phyloP scores from a whole-genome alignment of 495 filamentous ascomycete species.

The Penicillium pulvis region DNA sequence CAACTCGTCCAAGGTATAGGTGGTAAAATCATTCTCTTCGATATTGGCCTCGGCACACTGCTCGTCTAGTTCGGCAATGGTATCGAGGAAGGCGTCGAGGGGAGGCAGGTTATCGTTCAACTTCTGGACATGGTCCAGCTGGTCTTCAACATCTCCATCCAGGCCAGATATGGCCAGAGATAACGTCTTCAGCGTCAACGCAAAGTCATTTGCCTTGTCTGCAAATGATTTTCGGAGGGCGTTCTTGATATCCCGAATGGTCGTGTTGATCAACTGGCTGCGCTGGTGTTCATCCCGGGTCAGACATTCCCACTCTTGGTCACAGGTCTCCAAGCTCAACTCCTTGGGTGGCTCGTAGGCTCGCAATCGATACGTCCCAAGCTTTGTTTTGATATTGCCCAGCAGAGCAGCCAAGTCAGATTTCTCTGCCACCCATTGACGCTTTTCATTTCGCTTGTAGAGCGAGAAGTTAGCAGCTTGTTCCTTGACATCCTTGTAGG shows the following conservation, averaged over 20 bases:
- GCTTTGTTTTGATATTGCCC: slow-evolving; percentile 99
- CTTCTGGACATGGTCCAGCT: slow-evolving; percentile 78
- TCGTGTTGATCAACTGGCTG: slow-evolving; percentile 94
- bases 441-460: slow-evolving; percentile 87
- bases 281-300: slow-evolving; percentile 80
- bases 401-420: slow-evolving; percentile 88
- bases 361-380: slow-evolving; percentile 88
- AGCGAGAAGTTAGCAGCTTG: slow-evolving; percentile 77
- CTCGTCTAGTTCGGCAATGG: slow-evolving; percentile 76
- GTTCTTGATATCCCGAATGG: slow-evolving; percentile 97
- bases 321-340: slow-evolving; percentile 75
- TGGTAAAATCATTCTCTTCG: slow-evolving; percentile 98
- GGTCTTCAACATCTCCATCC: slow-evolving; percentile 94
- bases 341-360: slow-evolving; percentile 87
- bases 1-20: slow-evolving; percentile 94
- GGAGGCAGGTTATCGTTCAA: slow-evolving; percentile 81
- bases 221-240: slow-evolving; percentile 87
- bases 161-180: slow-evolving; percentile 90
- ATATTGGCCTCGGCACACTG: slow-evolving; percentile 97
- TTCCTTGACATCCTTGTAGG: slow-evolving; percentile 89
- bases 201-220: slow-evolving; percentile 97
- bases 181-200: slow-evolving; percentile 88
- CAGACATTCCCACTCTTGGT: slow-evolving; percentile 76
- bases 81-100: slow-evolving; percentile 81
- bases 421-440: slow-evolving; percentile 96